phyloP scores from a whole-genome alignment of 2,329 filamentous ascomycete genomes.

The Penicillium verrucosum region DNA sequence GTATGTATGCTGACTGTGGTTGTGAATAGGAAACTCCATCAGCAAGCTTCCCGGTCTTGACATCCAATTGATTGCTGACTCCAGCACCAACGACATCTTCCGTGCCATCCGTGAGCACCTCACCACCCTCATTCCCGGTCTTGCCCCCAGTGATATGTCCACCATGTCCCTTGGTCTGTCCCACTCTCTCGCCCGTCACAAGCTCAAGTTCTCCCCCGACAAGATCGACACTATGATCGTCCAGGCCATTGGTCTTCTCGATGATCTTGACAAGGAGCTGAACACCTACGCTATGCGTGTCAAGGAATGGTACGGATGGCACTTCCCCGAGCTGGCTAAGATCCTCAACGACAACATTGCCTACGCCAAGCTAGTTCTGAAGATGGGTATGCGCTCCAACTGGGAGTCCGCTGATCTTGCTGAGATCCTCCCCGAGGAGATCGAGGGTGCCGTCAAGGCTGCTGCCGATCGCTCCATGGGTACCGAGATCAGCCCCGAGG shows the following conservation, averaged over 20 bases:
- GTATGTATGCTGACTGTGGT: conserved; percentile 14
- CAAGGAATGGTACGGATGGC: conserved; percentile 99
- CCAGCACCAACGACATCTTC: conserved; percentile 81
- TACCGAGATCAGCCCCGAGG: conserved; percentile 89
- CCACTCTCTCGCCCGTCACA: conserved; percentile 93
- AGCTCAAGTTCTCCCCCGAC: conserved; percentile 96
- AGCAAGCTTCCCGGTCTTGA: conserved; percentile 85
- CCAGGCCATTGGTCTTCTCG: conserved; percentile 87
- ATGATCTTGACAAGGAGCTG: conserved; percentile 97
- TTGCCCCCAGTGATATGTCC: conserved; percentile 79
- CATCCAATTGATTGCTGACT: conserved; percentile 79
- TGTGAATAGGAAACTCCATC: conserved; percentile 67
- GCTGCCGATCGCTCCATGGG: conserved; percentile 98
- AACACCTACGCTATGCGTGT: conserved; percentile 99
- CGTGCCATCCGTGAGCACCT: conserved; percentile 91
- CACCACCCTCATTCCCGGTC: conserved; percentile 82
- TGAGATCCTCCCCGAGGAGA: conserved; percentile 91
- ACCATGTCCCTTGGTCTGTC: conserved; percentile 96
- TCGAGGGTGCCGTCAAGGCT: conserved; percentile 85
- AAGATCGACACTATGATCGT: conserved; percentile 99
- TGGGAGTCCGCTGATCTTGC: conserved; percentile 73
- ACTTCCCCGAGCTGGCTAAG: conserved; percentile 96
- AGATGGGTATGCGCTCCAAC: conserved; percentile 84
- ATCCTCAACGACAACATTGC: conserved; percentile 97
- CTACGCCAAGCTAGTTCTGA: conserved; percentile 82